Conservation (phyloP, 2,329 filamentous ascomycete species). For the Pseudogymnoascus sp. region DNA sequence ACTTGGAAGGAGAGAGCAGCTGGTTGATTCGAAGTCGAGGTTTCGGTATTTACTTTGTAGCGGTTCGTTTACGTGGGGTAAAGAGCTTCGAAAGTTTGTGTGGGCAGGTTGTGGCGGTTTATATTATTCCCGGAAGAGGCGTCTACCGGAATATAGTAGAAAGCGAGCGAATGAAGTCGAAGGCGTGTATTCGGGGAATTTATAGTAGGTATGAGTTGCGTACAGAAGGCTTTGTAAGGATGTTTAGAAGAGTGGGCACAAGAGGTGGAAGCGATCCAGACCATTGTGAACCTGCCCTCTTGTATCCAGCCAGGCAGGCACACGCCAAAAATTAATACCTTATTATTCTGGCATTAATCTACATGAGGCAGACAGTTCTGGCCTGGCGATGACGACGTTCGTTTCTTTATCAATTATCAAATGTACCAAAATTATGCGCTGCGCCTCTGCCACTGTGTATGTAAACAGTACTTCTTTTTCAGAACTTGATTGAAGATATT, state of each 20-base stretch:
- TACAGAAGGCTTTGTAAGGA: not conserved
- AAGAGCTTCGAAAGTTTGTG: not conserved
- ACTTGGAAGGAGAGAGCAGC: not conserved
- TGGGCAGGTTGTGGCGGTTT: not conserved
- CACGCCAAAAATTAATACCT: not conserved
- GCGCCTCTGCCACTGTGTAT: not conserved
- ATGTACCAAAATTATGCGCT: not conserved
- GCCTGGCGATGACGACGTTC: not conserved
- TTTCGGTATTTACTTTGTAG: not conserved
- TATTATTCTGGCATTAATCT: conserved; percentile 2
- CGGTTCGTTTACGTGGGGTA: conserved; percentile 1
- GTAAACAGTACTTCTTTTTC: not conserved
- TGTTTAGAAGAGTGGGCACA: not conserved
- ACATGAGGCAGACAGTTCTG: not conserved
- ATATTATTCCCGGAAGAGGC: not conserved
- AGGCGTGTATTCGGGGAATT: not conserved
- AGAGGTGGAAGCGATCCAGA: not conserved
- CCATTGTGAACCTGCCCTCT: not conserved
- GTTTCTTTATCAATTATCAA: not conserved
- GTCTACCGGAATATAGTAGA: not conserved
- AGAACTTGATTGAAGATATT: not conserved
- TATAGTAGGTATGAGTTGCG: not conserved
- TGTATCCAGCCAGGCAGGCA: conserved; percentile 8
- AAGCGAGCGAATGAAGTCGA: not conserved
- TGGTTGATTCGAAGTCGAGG: not conserved